Evolutionary conservation across 2,329 filamentous ascomycete genomes (phyloP), one percentile per base, ranked within the genome.

Genomic region (Botrytis paeoniae): DNA sequence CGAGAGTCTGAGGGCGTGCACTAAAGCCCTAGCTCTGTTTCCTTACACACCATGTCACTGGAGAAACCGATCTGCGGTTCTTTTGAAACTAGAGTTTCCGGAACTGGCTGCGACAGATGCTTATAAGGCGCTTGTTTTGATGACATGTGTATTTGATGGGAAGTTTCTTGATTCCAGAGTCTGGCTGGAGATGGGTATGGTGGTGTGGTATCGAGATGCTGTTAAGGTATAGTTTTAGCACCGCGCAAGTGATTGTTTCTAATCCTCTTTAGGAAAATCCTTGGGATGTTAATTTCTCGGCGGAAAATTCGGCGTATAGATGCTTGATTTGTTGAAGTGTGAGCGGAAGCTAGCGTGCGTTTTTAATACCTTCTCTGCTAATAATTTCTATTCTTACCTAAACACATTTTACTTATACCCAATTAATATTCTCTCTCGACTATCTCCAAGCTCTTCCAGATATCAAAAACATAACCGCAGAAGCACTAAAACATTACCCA

Each of bases 21-120:
- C 62, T 9, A 7, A 45, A 29, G 7, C 3, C 12, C 12, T 43
- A 25, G 9, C 41, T 7, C 20, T 3, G 32, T 59, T 69, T 9
- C 66, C 74, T 4, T 69, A 73, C 12, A 29, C 60, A 1, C 70
- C 62, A 32, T 20, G 29, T 14, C 32, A 39, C 37, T 75, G 74
- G 74, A 35, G 41, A 39, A 22, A 29, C n/a, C 70, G 71, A 60
- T 61, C 63, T 39, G 45, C 59, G n/a, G 29, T 39, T 6, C 61
- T 74, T 37, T 12, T 73, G 6, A 22, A 63, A 25, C n/a, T 75
- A 5, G 71, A 69, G 4, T 75, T 61, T 48, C 71, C 73, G 9
- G 73, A 75, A 45, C 73, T 75, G 4, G 71, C 68, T 3, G 73
- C 73, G n/a, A 29, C 59, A 8, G 73, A 74, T 73, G 71, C 74